phyloP scores from a whole-genome alignment of 345 rosid genomes.

The Camelina hispida region DNA sequence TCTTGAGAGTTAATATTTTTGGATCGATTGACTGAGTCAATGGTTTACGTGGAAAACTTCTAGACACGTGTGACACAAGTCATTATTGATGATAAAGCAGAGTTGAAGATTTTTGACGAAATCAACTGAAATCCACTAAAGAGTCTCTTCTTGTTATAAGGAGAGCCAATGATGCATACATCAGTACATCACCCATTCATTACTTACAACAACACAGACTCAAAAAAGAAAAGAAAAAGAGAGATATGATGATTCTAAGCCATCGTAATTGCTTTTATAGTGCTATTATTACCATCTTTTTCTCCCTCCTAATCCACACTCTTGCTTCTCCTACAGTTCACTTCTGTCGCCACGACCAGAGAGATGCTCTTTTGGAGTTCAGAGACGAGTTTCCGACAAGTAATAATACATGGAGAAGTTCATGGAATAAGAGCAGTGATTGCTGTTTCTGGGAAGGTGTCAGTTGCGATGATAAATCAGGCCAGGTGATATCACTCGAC shows the following conservation, averaged over 20 bases:
- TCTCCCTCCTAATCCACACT: not conserved
- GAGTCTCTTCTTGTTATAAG: not conserved
- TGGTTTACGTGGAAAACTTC: not conserved
- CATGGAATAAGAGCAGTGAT: slow-evolving; percentile 13
- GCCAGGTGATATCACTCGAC: slow-evolving; percentile 25
- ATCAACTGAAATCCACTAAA: not conserved
- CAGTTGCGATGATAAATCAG: slow-evolving; percentile 6
- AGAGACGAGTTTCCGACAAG: slow-evolving; percentile 9
- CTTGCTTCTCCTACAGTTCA: slow-evolving; percentile 13
- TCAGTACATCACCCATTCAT: not conserved
- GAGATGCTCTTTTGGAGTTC: slow-evolving; percentile 18
- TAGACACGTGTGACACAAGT: not conserved
- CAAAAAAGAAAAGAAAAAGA: not conserved
- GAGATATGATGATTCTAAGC: not conserved
- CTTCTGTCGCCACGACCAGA: slow-evolving; percentile 17
- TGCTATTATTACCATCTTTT: not conserved
- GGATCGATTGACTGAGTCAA: not conserved
- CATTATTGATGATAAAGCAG: not conserved
- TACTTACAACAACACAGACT: not conserved
- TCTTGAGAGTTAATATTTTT: not conserved
- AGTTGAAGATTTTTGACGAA: not conserved
- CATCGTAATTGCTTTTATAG: not conserved
- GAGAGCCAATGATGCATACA: not conserved
- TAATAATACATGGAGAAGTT: no score
- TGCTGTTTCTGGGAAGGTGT: slow-evolving; percentile 23